Evolutionary conservation across 75 land plant species (phyloP).

Genomic region (Sequoia sempervirens): DNA sequence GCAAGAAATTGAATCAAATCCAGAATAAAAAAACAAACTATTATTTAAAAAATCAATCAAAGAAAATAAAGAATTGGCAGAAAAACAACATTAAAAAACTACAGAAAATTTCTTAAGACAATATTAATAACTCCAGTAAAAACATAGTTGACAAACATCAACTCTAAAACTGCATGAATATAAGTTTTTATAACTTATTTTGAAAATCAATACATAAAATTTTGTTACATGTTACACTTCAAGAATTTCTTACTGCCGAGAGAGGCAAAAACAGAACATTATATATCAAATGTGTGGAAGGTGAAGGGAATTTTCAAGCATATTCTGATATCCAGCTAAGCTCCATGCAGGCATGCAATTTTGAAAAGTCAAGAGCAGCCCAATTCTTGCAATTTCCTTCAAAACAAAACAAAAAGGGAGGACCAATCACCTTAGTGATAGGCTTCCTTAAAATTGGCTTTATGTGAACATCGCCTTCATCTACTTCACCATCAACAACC

Average conservation of each 20-base stretch:
- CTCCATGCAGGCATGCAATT: background rate
- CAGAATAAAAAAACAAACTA: background rate
- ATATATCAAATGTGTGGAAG: background rate
- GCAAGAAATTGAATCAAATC: too few species aligned
- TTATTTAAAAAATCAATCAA: background rate
- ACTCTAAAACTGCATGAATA: background rate
- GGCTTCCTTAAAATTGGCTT: constrained; percentile 52
- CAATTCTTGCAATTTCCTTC: background rate
- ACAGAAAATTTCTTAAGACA: background rate
- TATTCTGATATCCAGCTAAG: background rate
- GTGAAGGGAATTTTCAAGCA: background rate
- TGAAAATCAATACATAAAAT: background rate
- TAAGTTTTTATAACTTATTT: background rate
- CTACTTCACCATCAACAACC: constrained; percentile 89
- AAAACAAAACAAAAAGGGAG: background rate
- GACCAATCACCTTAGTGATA: constrained; percentile 45
- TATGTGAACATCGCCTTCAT: constrained; percentile 96
- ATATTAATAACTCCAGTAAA: background rate
- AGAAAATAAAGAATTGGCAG: background rate
- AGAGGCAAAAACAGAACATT: background rate
- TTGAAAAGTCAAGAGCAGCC: background rate
- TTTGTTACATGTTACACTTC: background rate
- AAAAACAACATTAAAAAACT: background rate
- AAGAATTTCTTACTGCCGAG: background rate
- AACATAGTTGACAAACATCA: background rate